phyloP scores from a whole-genome alignment of 2,329 filamentous ascomycete genomes.

The Pseudogymnoascus verrucosus region DNA sequence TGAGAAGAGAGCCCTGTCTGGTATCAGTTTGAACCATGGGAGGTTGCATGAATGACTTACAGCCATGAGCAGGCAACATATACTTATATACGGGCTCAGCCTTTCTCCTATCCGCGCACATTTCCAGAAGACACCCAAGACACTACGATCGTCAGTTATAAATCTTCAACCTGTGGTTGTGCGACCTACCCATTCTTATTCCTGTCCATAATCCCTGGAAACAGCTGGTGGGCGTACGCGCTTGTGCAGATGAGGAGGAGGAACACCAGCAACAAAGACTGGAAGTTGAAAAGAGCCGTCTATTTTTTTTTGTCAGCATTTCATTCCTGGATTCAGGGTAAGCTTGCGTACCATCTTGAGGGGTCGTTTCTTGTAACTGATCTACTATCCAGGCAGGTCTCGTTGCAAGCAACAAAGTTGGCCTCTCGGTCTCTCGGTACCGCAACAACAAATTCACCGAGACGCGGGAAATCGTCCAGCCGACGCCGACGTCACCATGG shows the following conservation, averaged over 20 bases:
- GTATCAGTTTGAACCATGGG: constrained; percentile 12
- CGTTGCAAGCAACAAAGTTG: constrained; percentile 1
- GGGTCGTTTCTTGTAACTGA: neutral
- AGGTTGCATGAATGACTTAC: constrained; percentile 43
- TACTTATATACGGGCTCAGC: constrained; percentile 87
- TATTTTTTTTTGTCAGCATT: constrained; percentile 31
- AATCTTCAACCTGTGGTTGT: constrained; percentile 2
- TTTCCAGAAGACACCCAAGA: constrained; percentile 86
- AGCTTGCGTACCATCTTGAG: constrained; percentile 16
- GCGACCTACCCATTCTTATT: constrained; percentile 75
- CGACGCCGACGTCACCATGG: neutral
- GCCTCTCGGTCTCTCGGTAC: neutral
- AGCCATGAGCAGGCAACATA: constrained; percentile 91
- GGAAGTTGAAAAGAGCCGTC: constrained; percentile 98
- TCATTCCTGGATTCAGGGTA: neutral
- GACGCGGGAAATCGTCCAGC: neutral
- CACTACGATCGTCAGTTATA: constrained; percentile 6
- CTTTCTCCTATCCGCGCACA: constrained; percentile 86
- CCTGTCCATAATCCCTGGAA: constrained; percentile 81
- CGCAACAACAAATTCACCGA: constrained; percentile 9
- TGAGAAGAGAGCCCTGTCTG: constrained; percentile 25
- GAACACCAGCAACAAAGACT: constrained; percentile 88
- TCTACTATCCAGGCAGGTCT: neutral
- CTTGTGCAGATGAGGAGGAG: constrained; percentile 94
- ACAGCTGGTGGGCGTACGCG: constrained; percentile 84